These are phyloP conservation scores for Phytophthora colocasiae DNA, from an alignment of 352 stramenopile species.

Conservation along the genomic window DNA sequence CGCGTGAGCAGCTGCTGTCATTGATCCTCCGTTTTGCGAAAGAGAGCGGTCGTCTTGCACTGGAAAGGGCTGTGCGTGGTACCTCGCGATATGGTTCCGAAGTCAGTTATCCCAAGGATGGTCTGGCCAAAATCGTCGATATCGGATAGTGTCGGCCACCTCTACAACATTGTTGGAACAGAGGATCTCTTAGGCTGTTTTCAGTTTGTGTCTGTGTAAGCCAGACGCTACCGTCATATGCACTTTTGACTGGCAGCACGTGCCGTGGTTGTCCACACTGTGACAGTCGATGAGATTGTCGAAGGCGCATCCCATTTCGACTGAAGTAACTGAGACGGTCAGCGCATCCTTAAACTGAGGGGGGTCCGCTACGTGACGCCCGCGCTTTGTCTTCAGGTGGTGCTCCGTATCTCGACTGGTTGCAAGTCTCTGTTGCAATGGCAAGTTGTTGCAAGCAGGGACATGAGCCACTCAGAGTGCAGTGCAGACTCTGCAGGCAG, in stretches of 20 bases:
- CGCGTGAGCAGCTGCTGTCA: constrained; percentile 25
- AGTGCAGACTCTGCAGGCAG: constrained; percentile 3
- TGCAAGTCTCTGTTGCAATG: constrained; percentile 30
- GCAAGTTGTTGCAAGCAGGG: constrained; percentile 37
- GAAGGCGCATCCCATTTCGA: constrained; percentile 12
- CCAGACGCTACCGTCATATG: too few relatives aligned
- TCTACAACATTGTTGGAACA: too few relatives aligned
- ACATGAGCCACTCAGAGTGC: constrained; percentile 28
- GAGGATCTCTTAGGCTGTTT: too few relatives aligned
- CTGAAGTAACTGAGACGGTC: constrained; percentile 25
- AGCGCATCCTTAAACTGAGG: constrained; percentile 33
- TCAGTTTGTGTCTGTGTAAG: too few relatives aligned
- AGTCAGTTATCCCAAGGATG: constrained; percentile 14
- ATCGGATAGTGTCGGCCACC: too few relatives aligned
- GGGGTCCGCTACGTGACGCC: neutral
- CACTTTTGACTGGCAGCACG: constrained; percentile 9
- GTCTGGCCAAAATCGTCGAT: neutral
- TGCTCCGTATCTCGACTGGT: constrained; percentile 35
- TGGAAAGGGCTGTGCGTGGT: constrained; percentile 6
- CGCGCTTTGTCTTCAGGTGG: constrained; percentile 20
- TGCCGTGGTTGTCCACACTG: constrained; percentile 1
- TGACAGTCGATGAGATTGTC: constrained; percentile 33
- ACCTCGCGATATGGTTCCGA: constrained; percentile 22
- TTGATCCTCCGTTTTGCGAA: constrained; percentile 1
- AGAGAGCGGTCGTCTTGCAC: constrained; percentile 26